Base-by-base conservation (phyloP, 139 green algal genomes). In the Tetratostichococcus sp. region DNA sequence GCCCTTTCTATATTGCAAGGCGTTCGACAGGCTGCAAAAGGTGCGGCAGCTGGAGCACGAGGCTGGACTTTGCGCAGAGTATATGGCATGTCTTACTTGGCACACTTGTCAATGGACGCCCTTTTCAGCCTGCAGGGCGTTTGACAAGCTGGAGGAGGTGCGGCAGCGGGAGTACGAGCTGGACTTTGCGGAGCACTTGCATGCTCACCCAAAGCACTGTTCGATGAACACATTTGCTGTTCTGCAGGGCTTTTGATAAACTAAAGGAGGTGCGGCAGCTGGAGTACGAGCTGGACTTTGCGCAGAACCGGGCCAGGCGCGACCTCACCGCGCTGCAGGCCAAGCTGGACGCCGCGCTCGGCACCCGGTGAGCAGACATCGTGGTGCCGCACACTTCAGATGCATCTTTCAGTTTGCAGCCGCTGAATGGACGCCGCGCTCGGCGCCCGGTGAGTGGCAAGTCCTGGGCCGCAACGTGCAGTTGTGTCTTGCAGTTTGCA, bases 91-190 rank as follows among this genome's bases (percentile, higher is more conserved):
- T n/a, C n/a, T n/a, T n/a, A n/a, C n/a, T n/a, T n/a, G n/a, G n/a
- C n/a, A n/a, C n/a, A n/a, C n/a, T n/a, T n/a, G n/a, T n/a, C n/a
- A n/a, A n/a, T n/a, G n/a, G n/a, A n/a, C n/a, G n/a, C n/a, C n/a
- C n/a, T n/a, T n/a, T n/a, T n/a, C n/a, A n/a, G 39, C 11, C 39
- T 50, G 39, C 39, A 50, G 39, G 39, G 39, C 39, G 11, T 50
- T 50, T 50, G 39, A 50, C 39, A 50, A 86, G 34, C 78, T 94
- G 50, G 70, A 77, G 33, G 86, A 92, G n/a, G 70, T 88, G 43
- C 84, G 89, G 0, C 79, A 71, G 25, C 80, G 90, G 75, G 83
- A 91, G 82, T 89, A 89, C 66, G 85, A 89, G 80, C 76, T 89
- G 69, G 85, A 89, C 75, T 77, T 83, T 69, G 66, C 79, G 19